Percentiles rank a stretch among this genome's conserved stretches.
These are phyloP conservation scores for Colletotrichum sp. DNA, from an alignment of 2,329 filamentous ascomycete species.

Conservation along the genomic window DNA sequence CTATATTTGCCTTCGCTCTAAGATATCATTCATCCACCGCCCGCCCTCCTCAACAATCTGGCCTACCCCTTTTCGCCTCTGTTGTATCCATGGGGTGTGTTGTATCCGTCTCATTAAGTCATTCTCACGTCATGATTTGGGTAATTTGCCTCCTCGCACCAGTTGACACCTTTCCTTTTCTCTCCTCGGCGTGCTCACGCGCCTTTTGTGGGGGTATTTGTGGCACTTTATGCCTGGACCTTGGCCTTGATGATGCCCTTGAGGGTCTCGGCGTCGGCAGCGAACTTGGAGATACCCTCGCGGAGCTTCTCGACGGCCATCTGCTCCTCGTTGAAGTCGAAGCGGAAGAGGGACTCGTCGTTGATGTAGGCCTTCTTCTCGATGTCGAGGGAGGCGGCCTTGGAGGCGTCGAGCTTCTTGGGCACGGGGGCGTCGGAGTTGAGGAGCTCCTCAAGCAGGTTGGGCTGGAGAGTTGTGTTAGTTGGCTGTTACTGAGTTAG, in stretches of 20 bases:
- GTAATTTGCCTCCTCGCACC: slow-evolving; percentile 12
- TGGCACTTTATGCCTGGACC: slow-evolving; percentile 56
- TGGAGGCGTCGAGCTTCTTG: slow-evolving; percentile 84
- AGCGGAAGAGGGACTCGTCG: slow-evolving; percentile 90
- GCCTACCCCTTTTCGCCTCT: not conserved
- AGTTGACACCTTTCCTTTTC: not conserved
- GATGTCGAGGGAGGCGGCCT: slow-evolving; percentile 72
- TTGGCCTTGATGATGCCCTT: slow-evolving; percentile 92
- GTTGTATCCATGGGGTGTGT: not conserved
- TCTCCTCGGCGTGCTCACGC: not conserved
- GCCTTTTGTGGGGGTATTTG: not conserved
- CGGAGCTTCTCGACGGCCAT: slow-evolving; percentile 99
- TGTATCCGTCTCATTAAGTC: slow-evolving; percentile 20
- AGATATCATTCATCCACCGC: not conserved
- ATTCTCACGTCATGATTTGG: slow-evolving; percentile 18
- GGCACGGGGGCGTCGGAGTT: slow-evolving; percentile 83
- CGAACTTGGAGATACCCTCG: slow-evolving; percentile 99
- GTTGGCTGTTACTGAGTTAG: not conserved
- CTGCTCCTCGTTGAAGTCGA: slow-evolving; percentile 99
- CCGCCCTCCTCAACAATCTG: not conserved
- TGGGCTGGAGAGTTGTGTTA: slow-evolving; percentile 62
- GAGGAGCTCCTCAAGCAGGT: slow-evolving; percentile 90
- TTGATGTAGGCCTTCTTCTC: slow-evolving; percentile 91
- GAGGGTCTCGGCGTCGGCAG: slow-evolving; percentile 90
- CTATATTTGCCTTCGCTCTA: not conserved